Percentiles rank a stretch among this genome's conserved stretches.
These are phyloP conservation scores for Ceratobasidium sp. DNA, from an alignment of 1,284 basidiomycete genomes.

Conservation along the genomic window DNA sequence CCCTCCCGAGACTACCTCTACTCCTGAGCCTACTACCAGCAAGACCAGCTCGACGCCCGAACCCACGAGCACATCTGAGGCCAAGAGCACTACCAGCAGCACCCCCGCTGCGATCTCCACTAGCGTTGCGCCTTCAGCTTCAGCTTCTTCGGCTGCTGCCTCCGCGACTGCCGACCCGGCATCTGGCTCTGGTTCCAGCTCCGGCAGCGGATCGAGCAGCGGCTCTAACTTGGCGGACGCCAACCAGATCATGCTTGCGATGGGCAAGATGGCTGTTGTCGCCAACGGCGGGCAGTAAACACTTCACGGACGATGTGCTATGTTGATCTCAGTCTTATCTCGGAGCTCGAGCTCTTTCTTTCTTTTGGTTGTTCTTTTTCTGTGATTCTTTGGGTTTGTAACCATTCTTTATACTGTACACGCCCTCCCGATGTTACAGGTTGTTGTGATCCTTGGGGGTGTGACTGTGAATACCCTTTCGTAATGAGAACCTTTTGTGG, in stretches of 20 bases:
- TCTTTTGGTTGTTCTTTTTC: background rate
- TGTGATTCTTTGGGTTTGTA: slow-evolving; percentile 26
- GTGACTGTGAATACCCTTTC: slow-evolving; percentile 36
- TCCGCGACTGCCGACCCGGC: slow-evolving; percentile 16
- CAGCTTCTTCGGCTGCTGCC: slow-evolving; percentile 15
- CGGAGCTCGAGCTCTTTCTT: background rate
- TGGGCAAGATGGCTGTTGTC: slow-evolving; percentile 32
- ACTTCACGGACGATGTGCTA: background rate
- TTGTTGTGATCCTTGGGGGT: slow-evolving; percentile 30
- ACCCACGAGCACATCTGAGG: slow-evolving; percentile 38
- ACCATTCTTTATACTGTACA: slow-evolving; percentile 36
- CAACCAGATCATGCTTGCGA: slow-evolving; percentile 42
- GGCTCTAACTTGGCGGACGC: slow-evolving; percentile 38
- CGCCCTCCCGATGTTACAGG: slow-evolving; percentile 1
- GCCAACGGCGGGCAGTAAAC: slow-evolving; percentile 4
- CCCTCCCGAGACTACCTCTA: slow-evolving; percentile 23
- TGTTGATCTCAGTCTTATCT: background rate
- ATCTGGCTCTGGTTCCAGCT: too few species aligned
- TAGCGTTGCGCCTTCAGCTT: background rate
- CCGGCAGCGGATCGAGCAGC: background rate
- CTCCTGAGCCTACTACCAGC: slow-evolving; percentile 20
- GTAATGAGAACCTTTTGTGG: slow-evolving; percentile 31
- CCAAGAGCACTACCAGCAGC: slow-evolving; percentile 18
- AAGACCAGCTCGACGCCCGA: slow-evolving; percentile 32
- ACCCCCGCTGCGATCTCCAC: slow-evolving; percentile 16